Percentiles rank a stretch among this genome's conserved stretches.
Conservation (phyloP, 176 grass and related monocot genomes). For the Lolium multiflorum region DNA sequence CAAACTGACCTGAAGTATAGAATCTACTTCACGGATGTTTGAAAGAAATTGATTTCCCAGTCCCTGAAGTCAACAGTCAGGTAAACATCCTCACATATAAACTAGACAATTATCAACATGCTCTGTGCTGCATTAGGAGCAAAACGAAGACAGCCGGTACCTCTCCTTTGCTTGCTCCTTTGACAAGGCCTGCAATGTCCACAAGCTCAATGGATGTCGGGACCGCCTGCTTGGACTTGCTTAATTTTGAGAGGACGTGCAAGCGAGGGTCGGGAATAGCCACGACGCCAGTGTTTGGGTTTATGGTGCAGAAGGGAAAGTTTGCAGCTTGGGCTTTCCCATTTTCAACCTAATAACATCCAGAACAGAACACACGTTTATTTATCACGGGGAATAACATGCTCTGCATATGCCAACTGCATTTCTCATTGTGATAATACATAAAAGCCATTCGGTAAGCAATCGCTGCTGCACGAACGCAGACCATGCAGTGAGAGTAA, state of each 20-base stretch:
- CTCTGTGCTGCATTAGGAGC: neutral
- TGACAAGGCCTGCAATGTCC: slow-evolving; percentile 95
- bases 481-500: neutral
- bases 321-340: slow-evolving; percentile 97
- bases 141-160: slow-evolving; percentile 43
- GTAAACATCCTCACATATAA: neutral
- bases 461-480: neutral
- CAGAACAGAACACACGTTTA: neutral
- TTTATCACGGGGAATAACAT: neutral
- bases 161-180: slow-evolving; percentile 99
- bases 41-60: slow-evolving; percentile 98
- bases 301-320: slow-evolving; percentile 97
- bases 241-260: slow-evolving; percentile 74
- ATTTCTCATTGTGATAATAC: neutral
- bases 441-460: neutral
- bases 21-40: slow-evolving; percentile 99
- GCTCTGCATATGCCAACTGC: neutral
- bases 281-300: slow-evolving; percentile 86
- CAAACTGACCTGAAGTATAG: slow-evolving; percentile 85
- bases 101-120: slow-evolving; percentile 3
- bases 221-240: slow-evolving; percentile 79
- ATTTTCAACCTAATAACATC: slow-evolving; percentile 77
- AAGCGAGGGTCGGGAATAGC: slow-evolving; percentile 83
- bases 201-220: slow-evolving; percentile 95
- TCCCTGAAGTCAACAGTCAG: slow-evolving; percentile 62